Evolutionary conservation across 2,329 filamentous ascomycete species (phyloP).

Genomic region (Diaporthe helianthi): DNA sequence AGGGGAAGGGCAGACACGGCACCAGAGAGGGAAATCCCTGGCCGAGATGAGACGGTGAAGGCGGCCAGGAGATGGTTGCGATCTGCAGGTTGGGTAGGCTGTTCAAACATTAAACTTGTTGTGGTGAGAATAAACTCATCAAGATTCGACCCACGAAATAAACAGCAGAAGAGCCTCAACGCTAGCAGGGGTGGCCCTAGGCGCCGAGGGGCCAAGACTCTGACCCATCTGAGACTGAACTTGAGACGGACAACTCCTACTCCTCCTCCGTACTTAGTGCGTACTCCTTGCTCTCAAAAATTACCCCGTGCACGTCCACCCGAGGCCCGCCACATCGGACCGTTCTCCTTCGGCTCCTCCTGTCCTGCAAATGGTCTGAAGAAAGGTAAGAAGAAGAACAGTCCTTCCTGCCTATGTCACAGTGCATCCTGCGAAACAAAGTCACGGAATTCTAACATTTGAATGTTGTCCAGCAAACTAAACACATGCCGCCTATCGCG

Average conservation of each 20-base stretch:
- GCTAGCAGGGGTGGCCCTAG: conserved; percentile 13
- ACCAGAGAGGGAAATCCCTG: conserved; percentile 6
- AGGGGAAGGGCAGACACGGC: neutral
- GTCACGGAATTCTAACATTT: neutral
- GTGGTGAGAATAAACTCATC: conserved; percentile 23
- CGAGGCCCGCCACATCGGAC: no score
- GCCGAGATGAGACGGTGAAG: conserved; percentile 7
- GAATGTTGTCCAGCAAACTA: neutral
- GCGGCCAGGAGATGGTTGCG: no score
- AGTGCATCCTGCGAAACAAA: neutral
- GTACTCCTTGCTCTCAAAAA: conserved; percentile 7
- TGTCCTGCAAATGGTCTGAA: no score
- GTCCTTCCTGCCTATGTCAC: no score
- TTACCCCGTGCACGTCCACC: neutral
- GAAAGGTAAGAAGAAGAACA: neutral
- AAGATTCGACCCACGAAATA: conserved; percentile 18
- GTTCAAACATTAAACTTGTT: no score
- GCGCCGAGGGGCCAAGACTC: neutral
- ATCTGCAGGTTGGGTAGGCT: no score
- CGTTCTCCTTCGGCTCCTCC: neutral
- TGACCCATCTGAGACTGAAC: conserved; percentile 15
- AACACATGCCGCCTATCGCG: conserved; percentile 6
- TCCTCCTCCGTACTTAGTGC: no score
- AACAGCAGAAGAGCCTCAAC: conserved; percentile 25
- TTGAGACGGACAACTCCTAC: no score